Percentiles rank a stretch among this genome's conserved stretches.
These are phyloP conservation scores for Entomortierella lignicola DNA, from an alignment of 192 early-diverging fungal species.

Conservation along the genomic window DNA sequence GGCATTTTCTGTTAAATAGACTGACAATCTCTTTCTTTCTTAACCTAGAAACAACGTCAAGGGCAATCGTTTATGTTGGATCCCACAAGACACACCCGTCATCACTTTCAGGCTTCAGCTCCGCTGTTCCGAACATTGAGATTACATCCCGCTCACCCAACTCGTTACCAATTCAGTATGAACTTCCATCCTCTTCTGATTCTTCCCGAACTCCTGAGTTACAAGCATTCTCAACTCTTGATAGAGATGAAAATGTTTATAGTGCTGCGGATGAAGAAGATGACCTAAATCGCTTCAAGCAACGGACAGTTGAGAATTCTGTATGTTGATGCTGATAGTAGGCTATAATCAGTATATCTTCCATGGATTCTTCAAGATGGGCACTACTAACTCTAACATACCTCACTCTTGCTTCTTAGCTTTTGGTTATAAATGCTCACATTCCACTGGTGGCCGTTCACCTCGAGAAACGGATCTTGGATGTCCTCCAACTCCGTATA, in stretches of 20 bases:
- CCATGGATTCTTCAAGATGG: no score
- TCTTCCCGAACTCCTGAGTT: slow-evolving; percentile 54
- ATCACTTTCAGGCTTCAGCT: slow-evolving; percentile 23
- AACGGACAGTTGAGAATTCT: slow-evolving; percentile 65
- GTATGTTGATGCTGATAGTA: slow-evolving; percentile 52
- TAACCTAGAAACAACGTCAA: slow-evolving; percentile 30
- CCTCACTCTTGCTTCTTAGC: neutral
- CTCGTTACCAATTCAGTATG: slow-evolving; percentile 27
- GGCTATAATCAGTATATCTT: neutral
- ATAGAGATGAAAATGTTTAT: slow-evolving; percentile 62
- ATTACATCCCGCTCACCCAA: slow-evolving; percentile 47
- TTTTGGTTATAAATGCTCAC: slow-evolving; percentile 41
- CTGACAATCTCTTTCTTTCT: neutral
- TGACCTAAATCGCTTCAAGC: slow-evolving; percentile 64
- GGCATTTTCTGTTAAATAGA: no score
- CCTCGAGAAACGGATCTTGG: slow-evolving; percentile 56
- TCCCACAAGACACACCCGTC: slow-evolving; percentile 22
- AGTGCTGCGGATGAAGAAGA: slow-evolving; percentile 66
- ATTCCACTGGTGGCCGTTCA: slow-evolving; percentile 58
- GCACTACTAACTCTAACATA: neutral
- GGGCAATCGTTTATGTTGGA: slow-evolving; percentile 36
- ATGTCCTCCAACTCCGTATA: slow-evolving; percentile 40
- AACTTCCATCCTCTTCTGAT: slow-evolving; percentile 29
- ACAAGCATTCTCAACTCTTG: slow-evolving; percentile 51
- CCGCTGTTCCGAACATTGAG: slow-evolving; percentile 54